Evolutionary conservation across 2,329 filamentous ascomycete species (phyloP).

Genomic region (Fusarium subglutinans): DNA sequence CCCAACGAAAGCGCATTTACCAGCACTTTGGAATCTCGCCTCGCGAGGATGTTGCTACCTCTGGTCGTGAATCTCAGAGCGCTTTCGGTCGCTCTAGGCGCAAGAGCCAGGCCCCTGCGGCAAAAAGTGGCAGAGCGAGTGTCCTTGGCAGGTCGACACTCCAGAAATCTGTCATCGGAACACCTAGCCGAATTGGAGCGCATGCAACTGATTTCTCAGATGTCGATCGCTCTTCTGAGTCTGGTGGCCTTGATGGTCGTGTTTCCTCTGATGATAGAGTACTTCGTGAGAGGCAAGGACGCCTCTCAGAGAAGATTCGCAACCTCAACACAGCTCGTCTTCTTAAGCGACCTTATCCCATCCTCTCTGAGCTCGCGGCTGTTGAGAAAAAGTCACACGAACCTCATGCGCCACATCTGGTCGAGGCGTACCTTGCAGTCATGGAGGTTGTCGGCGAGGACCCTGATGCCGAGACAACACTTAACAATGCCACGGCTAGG

Average conservation of each 20-base stretch:
- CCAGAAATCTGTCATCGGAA: slow-evolving; percentile 87
- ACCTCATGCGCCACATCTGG: slow-evolving; percentile 76
- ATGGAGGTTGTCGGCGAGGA: slow-evolving; percentile 82
- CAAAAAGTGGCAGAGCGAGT: slow-evolving; percentile 58
- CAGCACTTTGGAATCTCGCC: slow-evolving; percentile 91
- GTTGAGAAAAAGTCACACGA: slow-evolving; percentile 77
- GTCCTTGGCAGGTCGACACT: slow-evolving; percentile 70
- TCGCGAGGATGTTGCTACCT: slow-evolving; percentile 56
- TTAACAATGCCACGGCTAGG: slow-evolving; percentile 71
- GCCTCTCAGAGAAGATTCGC: slow-evolving; percentile 82
- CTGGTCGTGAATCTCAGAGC: slow-evolving; percentile 59
- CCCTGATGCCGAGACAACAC: slow-evolving; percentile 64
- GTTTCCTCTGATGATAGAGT: slow-evolving; percentile 74
- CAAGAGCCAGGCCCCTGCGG: slow-evolving; percentile 60
- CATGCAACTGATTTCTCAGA: slow-evolving; percentile 75
- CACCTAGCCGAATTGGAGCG: slow-evolving; percentile 73
- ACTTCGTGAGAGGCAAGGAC: slow-evolving; percentile 83
- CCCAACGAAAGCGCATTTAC: slow-evolving; percentile 91
- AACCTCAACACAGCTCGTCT: slow-evolving; percentile 79
- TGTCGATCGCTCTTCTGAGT: slow-evolving; percentile 66
- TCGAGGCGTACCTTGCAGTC: slow-evolving; percentile 84
- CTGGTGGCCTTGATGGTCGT: slow-evolving; percentile 55
- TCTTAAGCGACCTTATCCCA: slow-evolving; percentile 72
- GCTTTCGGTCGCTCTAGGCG: slow-evolving; percentile 70
- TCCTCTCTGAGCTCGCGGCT: slow-evolving; percentile 79